Evolutionary conservation across 352 stramenopile species (phyloP).

Genomic region (Pythium insidiosum): DNA sequence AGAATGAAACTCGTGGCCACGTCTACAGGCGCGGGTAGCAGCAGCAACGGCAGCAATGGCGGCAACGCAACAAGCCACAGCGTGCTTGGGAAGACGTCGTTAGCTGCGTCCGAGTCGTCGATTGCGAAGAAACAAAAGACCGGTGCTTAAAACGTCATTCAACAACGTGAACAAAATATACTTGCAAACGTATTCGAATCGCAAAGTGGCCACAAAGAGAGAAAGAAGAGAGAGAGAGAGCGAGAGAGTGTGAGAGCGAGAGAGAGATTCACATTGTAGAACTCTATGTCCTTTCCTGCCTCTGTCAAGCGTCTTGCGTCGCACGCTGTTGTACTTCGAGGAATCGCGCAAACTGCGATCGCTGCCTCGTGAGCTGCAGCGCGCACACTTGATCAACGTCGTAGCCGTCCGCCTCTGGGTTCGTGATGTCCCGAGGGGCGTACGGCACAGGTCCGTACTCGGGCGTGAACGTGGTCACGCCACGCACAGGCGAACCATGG

Average conservation of each 20-base stretch:
- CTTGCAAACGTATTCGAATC: too few relatives aligned
- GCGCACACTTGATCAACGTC: slow-evolving; percentile 41
- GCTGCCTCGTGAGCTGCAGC: slow-evolving; percentile 26
- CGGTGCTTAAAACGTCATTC: too few relatives aligned
- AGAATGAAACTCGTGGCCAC: slow-evolving; percentile 9
- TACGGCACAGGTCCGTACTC: slow-evolving; percentile 71
- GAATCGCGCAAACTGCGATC: slow-evolving; percentile 21
- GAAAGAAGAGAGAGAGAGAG: not conserved
- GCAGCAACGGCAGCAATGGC: not conserved
- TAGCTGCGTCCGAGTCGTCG: too few relatives aligned
- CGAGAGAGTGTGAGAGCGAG: not conserved
- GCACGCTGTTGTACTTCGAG: too few relatives aligned
- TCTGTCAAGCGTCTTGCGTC: too few relatives aligned
- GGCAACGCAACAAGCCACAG: too few relatives aligned
- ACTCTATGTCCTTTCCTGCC: not conserved
- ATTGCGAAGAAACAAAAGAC: too few relatives aligned
- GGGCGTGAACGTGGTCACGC: slow-evolving; percentile 51
- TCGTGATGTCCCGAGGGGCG: slow-evolving; percentile 21
- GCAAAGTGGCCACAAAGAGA: too few relatives aligned
- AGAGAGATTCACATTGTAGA: too few relatives aligned
- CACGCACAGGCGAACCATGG: too few relatives aligned
- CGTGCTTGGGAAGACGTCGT: too few relatives aligned
- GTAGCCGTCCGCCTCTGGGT: slow-evolving; percentile 28
- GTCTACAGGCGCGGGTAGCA: not conserved
- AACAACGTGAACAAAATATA: too few relatives aligned